A percentile compares a stretch with the other conserved stretches of the same genome.
Evolutionary conservation across 495 filamentous ascomycete genomes (phyloP).

Genomic region (Apodospora peruviana): DNA sequence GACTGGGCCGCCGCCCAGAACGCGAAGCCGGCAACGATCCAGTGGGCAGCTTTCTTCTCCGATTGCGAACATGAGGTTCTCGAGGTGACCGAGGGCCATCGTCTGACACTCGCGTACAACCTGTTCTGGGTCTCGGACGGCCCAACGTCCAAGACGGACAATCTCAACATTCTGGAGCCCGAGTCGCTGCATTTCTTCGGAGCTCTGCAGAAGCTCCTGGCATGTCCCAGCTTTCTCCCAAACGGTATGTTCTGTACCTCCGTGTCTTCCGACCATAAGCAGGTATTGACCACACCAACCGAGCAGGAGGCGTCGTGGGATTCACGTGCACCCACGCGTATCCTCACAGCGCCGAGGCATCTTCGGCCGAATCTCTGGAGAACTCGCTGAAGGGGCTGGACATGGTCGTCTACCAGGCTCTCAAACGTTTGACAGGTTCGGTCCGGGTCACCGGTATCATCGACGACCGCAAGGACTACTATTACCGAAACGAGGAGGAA

Average conservation of each 20-base stretch:
- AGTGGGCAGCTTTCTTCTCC: slow-evolving; percentile 57
- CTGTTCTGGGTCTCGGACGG: slow-evolving; percentile 26
- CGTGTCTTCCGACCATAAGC: too few relatives aligned
- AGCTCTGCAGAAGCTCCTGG: neutral
- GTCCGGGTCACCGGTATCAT: too few relatives aligned
- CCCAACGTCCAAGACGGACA: neutral
- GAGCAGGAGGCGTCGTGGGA: slow-evolving; percentile 1
- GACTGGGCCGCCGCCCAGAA: slow-evolving; percentile 32
- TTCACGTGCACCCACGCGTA: slow-evolving; percentile 6
- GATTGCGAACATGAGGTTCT: slow-evolving; percentile 56
- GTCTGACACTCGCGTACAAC: slow-evolving; percentile 54
- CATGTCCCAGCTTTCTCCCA: neutral
- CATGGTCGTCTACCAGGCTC: slow-evolving; percentile 6
- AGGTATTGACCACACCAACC: too few relatives aligned
- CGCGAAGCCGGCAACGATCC: slow-evolving; percentile 16
- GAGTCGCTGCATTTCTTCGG: neutral
- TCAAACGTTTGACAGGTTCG: too few relatives aligned
- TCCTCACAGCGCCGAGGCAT: neutral
- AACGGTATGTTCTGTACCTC: neutral
- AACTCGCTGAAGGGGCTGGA: slow-evolving; percentile 5
- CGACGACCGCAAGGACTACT: too few relatives aligned
- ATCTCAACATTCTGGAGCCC: neutral
- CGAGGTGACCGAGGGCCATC: slow-evolving; percentile 42
- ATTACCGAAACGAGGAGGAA: too few relatives aligned
- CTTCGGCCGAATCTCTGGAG: neutral